phyloP scores from a whole-genome alignment of 495 filamentous ascomycete genomes.

The Podospora tetraspora region DNA sequence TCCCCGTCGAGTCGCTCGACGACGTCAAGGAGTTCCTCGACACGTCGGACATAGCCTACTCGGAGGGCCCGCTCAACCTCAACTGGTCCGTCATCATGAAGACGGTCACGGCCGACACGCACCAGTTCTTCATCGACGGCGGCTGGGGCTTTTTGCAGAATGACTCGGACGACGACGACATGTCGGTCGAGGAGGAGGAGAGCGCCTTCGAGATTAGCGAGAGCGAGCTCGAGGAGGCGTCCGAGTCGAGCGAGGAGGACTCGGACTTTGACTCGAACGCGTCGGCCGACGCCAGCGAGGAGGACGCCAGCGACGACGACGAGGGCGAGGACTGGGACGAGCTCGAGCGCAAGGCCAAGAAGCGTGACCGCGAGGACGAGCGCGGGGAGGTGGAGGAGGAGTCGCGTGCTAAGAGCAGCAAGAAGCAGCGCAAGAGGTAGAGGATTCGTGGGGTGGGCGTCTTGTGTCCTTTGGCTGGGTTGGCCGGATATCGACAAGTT shows the following conservation, averaged over 20 bases:
- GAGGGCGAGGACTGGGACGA: constrained; percentile 92
- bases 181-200: constrained; percentile 70
- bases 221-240: constrained; percentile 70
- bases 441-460: not conserved
- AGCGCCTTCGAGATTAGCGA: constrained; percentile 86
- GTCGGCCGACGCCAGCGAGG: constrained; percentile 66
- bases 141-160: constrained; percentile 91
- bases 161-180: constrained; percentile 82
- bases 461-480: not conserved
- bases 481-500: not conserved
- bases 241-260: constrained; percentile 80
- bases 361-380: constrained; percentile 71
- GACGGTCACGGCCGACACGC: constrained; percentile 87
- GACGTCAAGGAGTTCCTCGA: constrained; percentile 98
- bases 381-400: constrained; percentile 60
- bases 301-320: constrained; percentile 61
- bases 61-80: constrained; percentile 92
- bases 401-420: constrained; percentile 20
- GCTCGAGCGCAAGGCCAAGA: constrained; percentile 82
- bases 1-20: constrained; percentile 91
- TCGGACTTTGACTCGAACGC: constrained; percentile 91
- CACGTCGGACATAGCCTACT: constrained; percentile 86
- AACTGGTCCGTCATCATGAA: constrained; percentile 99
- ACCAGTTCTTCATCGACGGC: constrained; percentile 90
- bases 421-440: constrained; percentile 43